Evolutionary conservation across 1,284 basidiomycete species (phyloP), one percentile per base, ranked within the genome.

Genomic region (Porogramme epimiltina): DNA sequence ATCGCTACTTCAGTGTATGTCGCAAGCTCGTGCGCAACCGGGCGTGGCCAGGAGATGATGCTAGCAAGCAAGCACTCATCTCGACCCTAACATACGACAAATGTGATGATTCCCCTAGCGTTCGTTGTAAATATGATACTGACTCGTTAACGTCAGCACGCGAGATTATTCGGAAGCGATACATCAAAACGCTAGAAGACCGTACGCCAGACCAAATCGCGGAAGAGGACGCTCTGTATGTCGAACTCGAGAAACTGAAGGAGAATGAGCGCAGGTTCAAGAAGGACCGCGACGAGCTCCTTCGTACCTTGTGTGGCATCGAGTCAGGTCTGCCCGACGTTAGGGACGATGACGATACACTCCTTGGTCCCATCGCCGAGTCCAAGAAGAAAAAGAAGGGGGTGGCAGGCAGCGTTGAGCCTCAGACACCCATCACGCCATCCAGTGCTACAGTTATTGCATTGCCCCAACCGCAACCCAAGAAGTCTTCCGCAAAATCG

Each of bases 191-290:
- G 54, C 81, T 99, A 13, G 92, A 96, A 70, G 85, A 83, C 51
- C 86, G 96, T 10, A 93, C 94, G 0, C 82, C 87, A 1, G 86
- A 91, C 47, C 93, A 98, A 71, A 87, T 98, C 38, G 87, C 88
- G 9, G 96, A 99, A 67, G 97, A 99, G 75, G 95, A 98, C 64
- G 92, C 94, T 3, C 78, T 99, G 0, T 99, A 94, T 72, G 77
- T 98, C 58, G 95, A 99, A 69, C 82, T 97, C 45, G 94, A 96
- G 64, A 85, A 93, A 11, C 80, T 99, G 45, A 95, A 98, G 68
- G 96, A 98, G 71, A 93, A 84, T 61, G 94, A 98, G 68, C 81
- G 89, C 41, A 82, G 82, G 51, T 98, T 97, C 75, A 89, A 89
- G 62, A 82, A 84, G 49, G 95, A 99, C 46, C 80, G 97, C 8